Evolutionary conservation across 1,284 basidiomycete genomes (phyloP).

Genomic region (Ceratobasidium sp.): DNA sequence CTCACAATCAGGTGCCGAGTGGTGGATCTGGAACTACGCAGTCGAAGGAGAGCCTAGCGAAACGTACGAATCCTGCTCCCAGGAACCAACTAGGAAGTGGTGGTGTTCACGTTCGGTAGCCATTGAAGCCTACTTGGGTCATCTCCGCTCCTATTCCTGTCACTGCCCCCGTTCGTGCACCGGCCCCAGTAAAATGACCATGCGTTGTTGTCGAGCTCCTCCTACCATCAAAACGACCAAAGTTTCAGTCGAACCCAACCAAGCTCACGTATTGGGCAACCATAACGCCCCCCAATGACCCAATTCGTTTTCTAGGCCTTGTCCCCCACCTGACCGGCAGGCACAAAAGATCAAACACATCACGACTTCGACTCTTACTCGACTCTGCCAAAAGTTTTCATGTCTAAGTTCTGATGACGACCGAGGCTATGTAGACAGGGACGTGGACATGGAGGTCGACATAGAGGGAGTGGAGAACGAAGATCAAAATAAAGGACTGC

Average conservation of each 20-base stretch:
- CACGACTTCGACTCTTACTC: constrained; percentile 6
- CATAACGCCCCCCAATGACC: constrained; percentile 1
- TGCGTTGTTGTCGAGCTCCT: constrained; percentile 33
- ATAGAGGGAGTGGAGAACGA: not conserved
- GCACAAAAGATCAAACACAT: not conserved
- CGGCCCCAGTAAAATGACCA: constrained; percentile 8
- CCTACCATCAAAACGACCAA: not conserved
- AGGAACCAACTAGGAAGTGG: not conserved
- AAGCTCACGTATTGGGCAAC: constrained; percentile 22
- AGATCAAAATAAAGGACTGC: not conserved
- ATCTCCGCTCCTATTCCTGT: constrained; percentile 10
- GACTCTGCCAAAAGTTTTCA: constrained; percentile 15
- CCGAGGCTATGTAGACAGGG: constrained; percentile 12
- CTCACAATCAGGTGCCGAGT: constrained; percentile 12
- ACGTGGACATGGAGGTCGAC: constrained; percentile 10
- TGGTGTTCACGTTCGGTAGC: not conserved
- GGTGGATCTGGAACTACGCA: not conserved
- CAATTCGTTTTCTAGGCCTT: not conserved
- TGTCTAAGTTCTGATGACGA: constrained; percentile 42
- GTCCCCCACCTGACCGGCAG: not conserved
- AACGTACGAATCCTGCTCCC: not conserved
- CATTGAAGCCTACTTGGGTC: not conserved
- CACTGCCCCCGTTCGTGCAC: not conserved
- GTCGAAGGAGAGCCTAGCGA: not conserved
- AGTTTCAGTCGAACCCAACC: too few relatives aligned